Percentiles rank a stretch among this genome's conserved stretches.
Conservation (phyloP, 257 asterid genomes). For the Penstemon barbatus region DNA sequence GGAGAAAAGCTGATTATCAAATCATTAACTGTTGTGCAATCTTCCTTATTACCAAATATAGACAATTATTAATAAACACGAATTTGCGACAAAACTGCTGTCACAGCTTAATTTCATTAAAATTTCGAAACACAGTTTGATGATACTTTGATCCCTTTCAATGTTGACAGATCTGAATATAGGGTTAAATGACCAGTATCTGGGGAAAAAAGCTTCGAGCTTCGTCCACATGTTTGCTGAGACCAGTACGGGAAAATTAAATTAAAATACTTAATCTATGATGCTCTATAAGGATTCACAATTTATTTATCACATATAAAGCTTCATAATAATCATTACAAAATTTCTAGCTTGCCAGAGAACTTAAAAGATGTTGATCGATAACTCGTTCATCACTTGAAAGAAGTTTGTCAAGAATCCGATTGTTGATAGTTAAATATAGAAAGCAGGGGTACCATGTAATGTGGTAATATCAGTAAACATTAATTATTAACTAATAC, state of each 20-base stretch:
- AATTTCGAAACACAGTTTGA: background rate
- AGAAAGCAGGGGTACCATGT: background rate
- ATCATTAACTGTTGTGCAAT: background rate
- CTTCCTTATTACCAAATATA: background rate
- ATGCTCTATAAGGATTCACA: constrained; percentile 3
- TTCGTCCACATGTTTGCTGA: constrained; percentile 11
- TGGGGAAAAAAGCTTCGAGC: background rate
- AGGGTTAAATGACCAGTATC: background rate
- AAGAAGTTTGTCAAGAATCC: constrained; percentile 1
- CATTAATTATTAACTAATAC: background rate
- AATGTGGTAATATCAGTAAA: background rate
- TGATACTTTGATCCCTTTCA: constrained; percentile 1
- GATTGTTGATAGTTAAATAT: constrained; percentile 8
- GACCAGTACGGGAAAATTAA: constrained; percentile 1
- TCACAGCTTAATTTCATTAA: background rate
- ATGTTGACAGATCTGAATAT: constrained; percentile 1
- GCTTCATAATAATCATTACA: constrained; percentile 11
- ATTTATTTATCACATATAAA: constrained; percentile 1
- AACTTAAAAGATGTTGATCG: constrained; percentile 8
- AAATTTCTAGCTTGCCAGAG: constrained; percentile 2
- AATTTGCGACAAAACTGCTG: constrained; percentile 9
- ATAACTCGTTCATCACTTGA: constrained; percentile 9
- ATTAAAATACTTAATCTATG: background rate
- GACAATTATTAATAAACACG: background rate
- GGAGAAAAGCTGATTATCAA: background rate